Evolutionary conservation across 2,329 filamentous ascomycete species (phyloP).

Genomic region (Arthroderma sp.): DNA sequence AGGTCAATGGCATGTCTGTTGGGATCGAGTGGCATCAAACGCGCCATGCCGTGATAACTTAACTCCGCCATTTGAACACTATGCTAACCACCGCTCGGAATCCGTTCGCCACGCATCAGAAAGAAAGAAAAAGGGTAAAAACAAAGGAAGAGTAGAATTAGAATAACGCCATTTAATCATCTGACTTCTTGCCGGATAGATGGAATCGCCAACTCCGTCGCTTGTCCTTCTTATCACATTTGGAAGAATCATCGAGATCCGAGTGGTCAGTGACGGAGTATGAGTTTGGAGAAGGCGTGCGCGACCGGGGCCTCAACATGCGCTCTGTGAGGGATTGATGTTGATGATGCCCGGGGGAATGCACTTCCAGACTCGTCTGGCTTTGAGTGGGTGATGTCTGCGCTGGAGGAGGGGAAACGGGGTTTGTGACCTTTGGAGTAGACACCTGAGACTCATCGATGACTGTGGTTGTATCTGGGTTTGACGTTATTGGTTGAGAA

Average conservation of each 20-base stretch:
- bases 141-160: not conserved
- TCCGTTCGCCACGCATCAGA: not conserved
- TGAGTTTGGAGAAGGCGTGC: constrained; percentile 50
- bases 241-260: constrained; percentile 61
- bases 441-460: constrained; percentile 23
- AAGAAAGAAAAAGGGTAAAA: not conserved
- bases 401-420: constrained; percentile 19
- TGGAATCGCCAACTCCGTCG: constrained; percentile 63
- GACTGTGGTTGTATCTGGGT: not conserved
- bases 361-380: constrained; percentile 4
- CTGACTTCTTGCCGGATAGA: constrained; percentile 22
- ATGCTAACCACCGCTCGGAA: not conserved
- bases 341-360: constrained; percentile 9
- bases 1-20: not conserved
- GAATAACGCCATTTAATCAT: not conserved
- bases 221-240: constrained; percentile 52
- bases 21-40: not conserved
- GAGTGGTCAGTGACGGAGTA: constrained; percentile 66
- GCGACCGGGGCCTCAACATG: constrained; percentile 56
- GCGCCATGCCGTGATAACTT: not conserved
- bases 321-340: constrained; percentile 35
- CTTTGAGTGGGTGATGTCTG: constrained; percentile 10
- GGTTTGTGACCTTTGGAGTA: constrained; percentile 26
- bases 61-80: not conserved
- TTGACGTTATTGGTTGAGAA: constrained; percentile 16